Base-by-base conservation (phyloP, 2,329 filamentous ascomycete species). In the Knufia fluminis region DNA sequence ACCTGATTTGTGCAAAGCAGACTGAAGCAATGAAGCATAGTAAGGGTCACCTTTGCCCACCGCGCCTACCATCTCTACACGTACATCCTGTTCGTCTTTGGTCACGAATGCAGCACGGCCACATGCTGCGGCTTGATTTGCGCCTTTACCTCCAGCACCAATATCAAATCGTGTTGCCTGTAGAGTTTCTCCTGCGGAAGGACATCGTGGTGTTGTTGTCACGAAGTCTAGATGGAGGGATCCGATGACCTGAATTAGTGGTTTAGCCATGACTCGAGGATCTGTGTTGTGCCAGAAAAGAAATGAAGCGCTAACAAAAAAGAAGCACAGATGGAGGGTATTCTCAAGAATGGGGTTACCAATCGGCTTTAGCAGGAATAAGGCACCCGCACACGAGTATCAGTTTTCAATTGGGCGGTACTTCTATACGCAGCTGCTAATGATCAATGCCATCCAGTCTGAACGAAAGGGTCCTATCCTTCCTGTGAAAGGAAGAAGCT, bases 171-270 rank as follows among this genome's bases (percentile, higher is more conserved):
- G 81, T 56, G 73, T 81, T 42, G 87, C 79, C 2, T 86, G 90
- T 46, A 97, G 76, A 2, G 91, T 97, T 70, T 98, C 91, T 57
- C 91, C 92, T 1, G 85, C 82, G 1, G 76, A 71, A 1, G 92
- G 91, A 55, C 95, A 80, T 55, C 91, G 86, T 3, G 86, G 75
- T 28, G 92, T 92, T 60, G 87, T 82, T 35, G 88, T 90, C 55
- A 95, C 86, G 55, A 97, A 82, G 71, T 98, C 91, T 64, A 87
- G 86, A 70, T 97, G 97, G 53, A 98, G 81, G 28, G 91, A 97
- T 60, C 91, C 91, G 58, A 97, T 82, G 54, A 96, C 79, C 55
- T 85, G 83, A 65, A 97, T 92, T 43, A 71, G 63, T 22, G 73
- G 66, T 17, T 65, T 57, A 2, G 22, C 38, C 46, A 49, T 49